Evolutionary conservation across 2,329 filamentous ascomycete species (phyloP), one percentile per base, ranked within the genome.

Genomic region (Ophiocordyceps australis): DNA sequence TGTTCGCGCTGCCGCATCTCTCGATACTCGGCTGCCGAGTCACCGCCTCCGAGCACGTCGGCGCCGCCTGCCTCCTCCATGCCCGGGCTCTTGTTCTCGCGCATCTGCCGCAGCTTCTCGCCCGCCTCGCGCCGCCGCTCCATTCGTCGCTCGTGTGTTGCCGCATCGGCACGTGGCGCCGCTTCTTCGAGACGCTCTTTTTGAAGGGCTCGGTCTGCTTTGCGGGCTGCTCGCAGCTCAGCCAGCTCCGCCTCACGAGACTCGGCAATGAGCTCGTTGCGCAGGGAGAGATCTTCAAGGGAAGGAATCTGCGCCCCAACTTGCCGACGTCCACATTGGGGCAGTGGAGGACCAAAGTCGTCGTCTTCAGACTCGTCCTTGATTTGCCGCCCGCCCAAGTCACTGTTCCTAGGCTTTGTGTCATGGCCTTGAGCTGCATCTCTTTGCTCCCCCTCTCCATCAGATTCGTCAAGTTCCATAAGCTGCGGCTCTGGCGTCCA

Each of bases 51-150:
- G 71, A 94, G 77, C 15, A 95, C 46, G 28, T 91, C 78, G 11
- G 57, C 56, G 9, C 92, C 85, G 0, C 64, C 62, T 57, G 64
- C 34, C 49, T 40, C 62, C 1, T 49, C 57, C 28, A 46, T 57
- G 1, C 68, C 72, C 0, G 74, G 68, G 9, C 71, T 74, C n/a
- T n/a, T n/a, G 34, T 64, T 71, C 35, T 83, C 60, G 30, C 70
- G 55, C 42, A 92, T 93, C 9, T 66, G 64, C 15, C 71, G 66
- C 56, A 91, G 74, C 36, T 74, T 70, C 6, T 75, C 73, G 17
- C 77, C 76, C 5, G 66, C 57, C 33, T 78, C 76, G 18, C 64
- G 65, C 35, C 74, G 75, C 63, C 94, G 94, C 55, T 98, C 86
- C 1, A 95, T 61, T 41, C 72, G 68, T 9, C 86, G 72, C 52